Conservation (phyloP, 108 stramenopile genomes). For the Cyclostephanos tholiformis region DNA sequence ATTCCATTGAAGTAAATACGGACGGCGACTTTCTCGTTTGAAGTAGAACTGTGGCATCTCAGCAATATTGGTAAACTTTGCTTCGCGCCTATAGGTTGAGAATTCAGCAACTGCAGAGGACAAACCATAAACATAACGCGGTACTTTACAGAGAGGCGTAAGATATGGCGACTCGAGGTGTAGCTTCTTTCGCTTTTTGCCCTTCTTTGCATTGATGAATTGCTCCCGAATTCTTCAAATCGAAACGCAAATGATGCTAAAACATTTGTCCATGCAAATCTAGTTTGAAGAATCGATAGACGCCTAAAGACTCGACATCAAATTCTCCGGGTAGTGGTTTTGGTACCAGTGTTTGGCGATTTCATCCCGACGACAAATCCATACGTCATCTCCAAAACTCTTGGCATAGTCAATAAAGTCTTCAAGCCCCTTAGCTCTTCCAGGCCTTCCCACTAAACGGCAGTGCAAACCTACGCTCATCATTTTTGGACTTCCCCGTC, state of each 20-base stretch:
- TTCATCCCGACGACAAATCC: conserved; percentile 91
- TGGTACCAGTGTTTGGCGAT: conserved; percentile 92
- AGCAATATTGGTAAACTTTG: too few relatives aligned
- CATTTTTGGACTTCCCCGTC: conserved; percentile 87
- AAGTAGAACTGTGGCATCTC: too few relatives aligned
- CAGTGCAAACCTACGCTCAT: conserved; percentile 94
- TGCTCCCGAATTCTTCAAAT: not conserved
- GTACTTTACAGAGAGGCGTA: too few relatives aligned
- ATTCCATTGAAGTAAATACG: too few relatives aligned
- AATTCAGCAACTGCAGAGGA: too few relatives aligned
- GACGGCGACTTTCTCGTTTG: too few relatives aligned
- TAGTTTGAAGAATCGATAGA: too few relatives aligned
- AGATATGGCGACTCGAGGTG: too few relatives aligned
- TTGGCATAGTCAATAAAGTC: conserved; percentile 91
- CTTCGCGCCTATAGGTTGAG: too few relatives aligned
- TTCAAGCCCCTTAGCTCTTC: conserved; percentile 82
- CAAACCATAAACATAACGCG: too few relatives aligned
- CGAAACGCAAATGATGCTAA: not conserved
- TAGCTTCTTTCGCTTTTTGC: too few relatives aligned
- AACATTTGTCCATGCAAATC: not conserved
- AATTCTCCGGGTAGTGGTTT: conserved; percentile 62
- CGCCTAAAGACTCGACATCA: conserved; percentile 14
- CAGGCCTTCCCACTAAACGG: conserved; percentile 86
- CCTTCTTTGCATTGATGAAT: too few relatives aligned
- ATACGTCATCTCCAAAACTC: conserved; percentile 87